Evolutionary conservation across 2,329 filamentous ascomycete species (phyloP).

Genomic region (Pyricularia pennisetigena): DNA sequence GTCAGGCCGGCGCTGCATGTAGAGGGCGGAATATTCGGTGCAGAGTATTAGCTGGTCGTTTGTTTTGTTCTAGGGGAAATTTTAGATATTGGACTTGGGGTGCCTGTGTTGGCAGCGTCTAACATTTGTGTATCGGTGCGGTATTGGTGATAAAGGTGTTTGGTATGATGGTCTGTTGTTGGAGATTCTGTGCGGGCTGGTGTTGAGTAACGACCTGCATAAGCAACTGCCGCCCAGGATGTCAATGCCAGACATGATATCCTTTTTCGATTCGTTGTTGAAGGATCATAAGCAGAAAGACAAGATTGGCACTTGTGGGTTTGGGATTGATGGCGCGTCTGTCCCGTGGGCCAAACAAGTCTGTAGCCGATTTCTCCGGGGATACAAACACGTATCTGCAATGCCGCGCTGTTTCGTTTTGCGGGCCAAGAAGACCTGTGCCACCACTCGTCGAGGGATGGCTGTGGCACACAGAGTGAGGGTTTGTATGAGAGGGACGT

Average conservation of each 20-base stretch:
- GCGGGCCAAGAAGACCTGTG: background rate
- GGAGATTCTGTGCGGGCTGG: background rate
- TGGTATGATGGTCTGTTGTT: background rate
- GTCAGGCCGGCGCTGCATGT: background rate
- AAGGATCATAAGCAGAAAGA: background rate
- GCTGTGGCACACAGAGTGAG: background rate
- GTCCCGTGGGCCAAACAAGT: no score
- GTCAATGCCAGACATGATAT: background rate
- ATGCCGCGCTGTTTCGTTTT: background rate
- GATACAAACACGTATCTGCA: background rate
- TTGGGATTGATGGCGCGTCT: no score
- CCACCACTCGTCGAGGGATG: background rate
- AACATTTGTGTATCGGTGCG: constrained; percentile 3
- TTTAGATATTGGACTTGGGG: no score
- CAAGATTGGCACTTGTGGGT: background rate
- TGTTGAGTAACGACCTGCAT: background rate
- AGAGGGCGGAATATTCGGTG: background rate
- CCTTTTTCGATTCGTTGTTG: background rate
- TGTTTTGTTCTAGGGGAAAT: no score
- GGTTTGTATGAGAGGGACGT: background rate
- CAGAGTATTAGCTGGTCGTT: background rate
- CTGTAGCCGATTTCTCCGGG: background rate
- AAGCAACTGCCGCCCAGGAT: background rate
- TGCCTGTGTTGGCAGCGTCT: no score
- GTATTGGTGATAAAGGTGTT: background rate